Evolutionary conservation across 2,329 filamentous ascomycete genomes (phyloP), one percentile per base, ranked within the genome.

Genomic region (Aspergillus cejpii): DNA sequence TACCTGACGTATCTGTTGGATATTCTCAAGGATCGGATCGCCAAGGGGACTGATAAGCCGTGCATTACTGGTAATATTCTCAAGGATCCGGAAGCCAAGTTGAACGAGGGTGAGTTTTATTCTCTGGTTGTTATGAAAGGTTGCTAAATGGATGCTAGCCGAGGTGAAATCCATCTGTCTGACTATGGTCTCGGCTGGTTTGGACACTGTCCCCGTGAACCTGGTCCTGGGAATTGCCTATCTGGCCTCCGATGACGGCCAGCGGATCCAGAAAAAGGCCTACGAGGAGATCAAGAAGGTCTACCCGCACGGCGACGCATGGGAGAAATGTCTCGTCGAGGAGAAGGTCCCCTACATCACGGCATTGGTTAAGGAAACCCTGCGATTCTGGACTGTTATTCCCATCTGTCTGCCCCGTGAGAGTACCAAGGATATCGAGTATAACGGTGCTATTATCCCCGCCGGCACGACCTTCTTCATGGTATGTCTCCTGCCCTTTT

Each of bases 81-180:
- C 24, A 85, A 87, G 70, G 72, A 79, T 71, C 80, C 81, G 0
- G 81, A 84, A 31, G 80, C 81, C 0, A 83, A 84, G 52, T 65
- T 91, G 42, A 83, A 84, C 50, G 75, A 80, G 51, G 78, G 80
- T 81, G 60, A 51, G 66, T 64, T 14, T 8, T 15, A 3, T 5
- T 14, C 8, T 7, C 6, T 31, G 11, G 4, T 29, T 11, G 24
- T 8, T 37, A 12, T 3, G 7, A 12, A 12, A 14, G 7, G 17
- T 20, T 14, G 31, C 29, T 27, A 14, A 19, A 44, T 23, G 70
- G 66, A 3, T 65, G 38, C 59, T 43, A 85, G 83, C 79, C 10
- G 87, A 90, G 63, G 75, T 90, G 39, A 87, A 85, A 65, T 86
- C 84, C 2, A 87, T 92, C 54, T 87, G 86, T 61, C 67, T 92